Base-by-base conservation (phyloP, 768 basidiomycete species). In the Hypholoma sublateritium region DNA sequence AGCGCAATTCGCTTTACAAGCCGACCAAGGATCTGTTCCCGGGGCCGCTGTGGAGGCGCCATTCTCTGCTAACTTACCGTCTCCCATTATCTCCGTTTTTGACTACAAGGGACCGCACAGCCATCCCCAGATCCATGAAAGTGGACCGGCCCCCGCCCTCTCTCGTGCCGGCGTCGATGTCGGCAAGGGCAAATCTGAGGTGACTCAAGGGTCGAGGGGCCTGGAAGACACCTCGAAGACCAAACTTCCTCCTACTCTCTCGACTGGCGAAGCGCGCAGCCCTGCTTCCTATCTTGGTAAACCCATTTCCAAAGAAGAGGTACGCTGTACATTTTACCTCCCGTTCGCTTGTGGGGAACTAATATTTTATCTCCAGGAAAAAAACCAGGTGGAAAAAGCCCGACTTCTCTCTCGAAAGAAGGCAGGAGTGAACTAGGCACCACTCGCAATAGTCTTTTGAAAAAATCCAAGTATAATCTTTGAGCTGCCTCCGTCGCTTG, bases 261-360 rank as follows among this genome's bases (percentile, higher is more conserved):
- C 39, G 42, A 25, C 8, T 6, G 17, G 17, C 43, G 39, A 34
- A 8, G n/a, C 21, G n/a, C 37, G n/a, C 36, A 46, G 45, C 24
- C 25, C 32, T 8, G 21, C 13, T 14, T 46, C 49, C 46, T 36
- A 54, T 24, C 47, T 49, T 8, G 45, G 45, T 16, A 59, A 54
- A 17, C 51, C 51, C 16, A n/a, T 53, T n/a, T 32, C 51, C 1
- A 53, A 42, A 25, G 51, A 24, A 17, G 39, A 53, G 51, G 51
- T 53, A 5, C 3, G 50, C 9, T 5, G 5, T 6, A 32, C 28
- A 5, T 5, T 43, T 43, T 5, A 9, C 17, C 8, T 43, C 28
- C 5, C n/a, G 11, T 42, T 11, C 46, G 12, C 25, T 32, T 28
- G 3, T 12, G 25, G 24, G 2, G 19, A 16, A n/a, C 46, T 47